Evolutionary conservation across 768 basidiomycete genomes (phyloP), one percentile per base, ranked within the genome.

Genomic region (Leccinum rimulosum): DNA sequence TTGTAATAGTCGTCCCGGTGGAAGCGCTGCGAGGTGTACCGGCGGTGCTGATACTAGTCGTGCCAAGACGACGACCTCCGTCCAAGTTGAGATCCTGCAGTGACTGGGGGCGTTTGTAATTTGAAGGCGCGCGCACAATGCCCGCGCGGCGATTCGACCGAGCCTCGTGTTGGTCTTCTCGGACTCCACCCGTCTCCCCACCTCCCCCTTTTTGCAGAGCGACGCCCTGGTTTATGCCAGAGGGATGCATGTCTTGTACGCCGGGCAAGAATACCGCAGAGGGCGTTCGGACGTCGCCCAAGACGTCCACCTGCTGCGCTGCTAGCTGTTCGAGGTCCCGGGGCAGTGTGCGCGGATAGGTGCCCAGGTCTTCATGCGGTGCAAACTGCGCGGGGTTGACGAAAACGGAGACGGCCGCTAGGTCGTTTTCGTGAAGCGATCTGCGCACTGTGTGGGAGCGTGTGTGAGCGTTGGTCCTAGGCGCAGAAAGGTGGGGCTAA

Each of bases 381-480:
- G 96, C 93, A 66, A 99, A 99, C 73, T 98, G 95, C 3, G 95
- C 90, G 0, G 97, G 97, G 71, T 99, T 98, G 59, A 99, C 95
- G 72, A 98, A 99, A 65, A 99, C 93, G 28, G 95, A 97, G 59
- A 98, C 77, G 65, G 98, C 85, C 0, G 97, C 98, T 43, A 87
- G 74, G 57, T 94, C 91, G 68, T 95, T 95, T 57, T 87, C 82
- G 2, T 74, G 71, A 4, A 98, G 80, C 0, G 93, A 95, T 53
- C 79, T 79, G 58, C 83, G 80, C 25, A 98, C 96, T 98, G 70
- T 19, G 47, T 15, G 12, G 4, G 19, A 17, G 17, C 9, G 10
- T 17, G 52, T 50, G 50, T 61, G 57, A 56, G 56, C 52, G 17
- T 27, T 36, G n/a, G 35, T 43, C 19, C 17, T 36, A 38, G 43